phyloP scores from a whole-genome alignment of 164 flowering plant genomes.

The Taxillus chinensis region DNA sequence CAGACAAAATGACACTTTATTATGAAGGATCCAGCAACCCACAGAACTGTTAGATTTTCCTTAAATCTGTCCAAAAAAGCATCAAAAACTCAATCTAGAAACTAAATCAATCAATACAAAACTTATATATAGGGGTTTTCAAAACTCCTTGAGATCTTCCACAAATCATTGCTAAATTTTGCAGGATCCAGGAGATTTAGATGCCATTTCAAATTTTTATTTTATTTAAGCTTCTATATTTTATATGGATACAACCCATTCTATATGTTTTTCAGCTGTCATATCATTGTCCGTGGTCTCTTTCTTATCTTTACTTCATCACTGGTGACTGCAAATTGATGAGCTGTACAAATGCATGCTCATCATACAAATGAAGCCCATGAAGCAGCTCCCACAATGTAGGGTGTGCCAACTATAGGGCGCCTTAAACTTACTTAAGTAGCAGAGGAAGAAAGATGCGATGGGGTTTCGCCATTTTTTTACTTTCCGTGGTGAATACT shows the following conservation, averaged over 20 bases:
- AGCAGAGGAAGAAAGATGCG: no score
- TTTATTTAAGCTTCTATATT: slow-evolving; percentile 1
- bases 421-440: no score
- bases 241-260: slow-evolving; percentile 23
- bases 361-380: no score
- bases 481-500: no score
- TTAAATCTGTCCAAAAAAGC: slow-evolving; percentile 10
- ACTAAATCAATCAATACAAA: slow-evolving; percentile 15
- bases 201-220: slow-evolving; percentile 7
- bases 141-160: slow-evolving; percentile 24
- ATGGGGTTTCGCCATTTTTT: no score
- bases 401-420: no score
- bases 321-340: slow-evolving; percentile 8
- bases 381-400: no score
- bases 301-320: slow-evolving; percentile 8
- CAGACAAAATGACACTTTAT: slow-evolving; percentile 25
- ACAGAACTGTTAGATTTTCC: neutral
- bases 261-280: slow-evolving; percentile 37
- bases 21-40: slow-evolving; percentile 14
- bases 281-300: neutral
- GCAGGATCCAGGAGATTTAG: slow-evolving; percentile 17
- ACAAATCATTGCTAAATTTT: slow-evolving; percentile 46
- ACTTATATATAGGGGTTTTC: slow-evolving; percentile 17
- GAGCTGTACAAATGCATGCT: slow-evolving; percentile 20
- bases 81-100: slow-evolving; percentile 24